Percentiles rank a stretch among this genome's conserved stretches.
These are phyloP conservation scores for Yueomyces sp. DNA, from an alignment of 805 yeast species.

Conservation along the genomic window DNA sequence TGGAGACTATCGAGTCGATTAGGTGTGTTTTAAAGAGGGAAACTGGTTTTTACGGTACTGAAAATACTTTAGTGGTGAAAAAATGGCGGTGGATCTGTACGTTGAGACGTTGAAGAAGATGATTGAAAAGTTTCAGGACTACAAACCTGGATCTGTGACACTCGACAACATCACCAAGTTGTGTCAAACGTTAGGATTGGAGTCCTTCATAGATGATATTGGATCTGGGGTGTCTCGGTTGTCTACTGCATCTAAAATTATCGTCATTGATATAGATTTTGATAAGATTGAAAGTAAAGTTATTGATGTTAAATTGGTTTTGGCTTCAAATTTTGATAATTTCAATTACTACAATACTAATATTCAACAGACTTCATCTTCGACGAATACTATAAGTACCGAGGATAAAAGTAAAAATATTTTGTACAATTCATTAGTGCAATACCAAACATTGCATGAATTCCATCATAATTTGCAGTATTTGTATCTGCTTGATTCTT, in stretches of 20 bases:
- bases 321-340: constrained; percentile 25
- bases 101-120: constrained; percentile 17
- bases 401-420: constrained; percentile 10
- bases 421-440: constrained; percentile 17
- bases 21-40: too few relatives aligned
- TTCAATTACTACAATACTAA: constrained; percentile 19
- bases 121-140: constrained; percentile 19
- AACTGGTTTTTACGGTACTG: too few relatives aligned
- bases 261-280: constrained; percentile 26
- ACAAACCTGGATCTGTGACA: constrained; percentile 22
- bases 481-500: constrained; percentile 19
- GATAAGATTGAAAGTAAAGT: constrained; percentile 14
- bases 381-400: constrained; percentile 1
- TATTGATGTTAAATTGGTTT: constrained; percentile 23
- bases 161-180: constrained; percentile 21
- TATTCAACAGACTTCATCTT: not conserved
- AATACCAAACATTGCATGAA: constrained; percentile 16
- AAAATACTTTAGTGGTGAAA: not conserved
- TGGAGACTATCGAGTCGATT: too few relatives aligned
- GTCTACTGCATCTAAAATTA: constrained; percentile 25
- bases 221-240: constrained; percentile 16
- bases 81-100: constrained; percentile 9
- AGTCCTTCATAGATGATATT: constrained; percentile 22
- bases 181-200: constrained; percentile 23
- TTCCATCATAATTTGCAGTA: constrained; percentile 23